phyloP scores from a whole-genome alignment of 2,329 filamentous ascomycete species.

The Aspergillus aculeatinus region DNA sequence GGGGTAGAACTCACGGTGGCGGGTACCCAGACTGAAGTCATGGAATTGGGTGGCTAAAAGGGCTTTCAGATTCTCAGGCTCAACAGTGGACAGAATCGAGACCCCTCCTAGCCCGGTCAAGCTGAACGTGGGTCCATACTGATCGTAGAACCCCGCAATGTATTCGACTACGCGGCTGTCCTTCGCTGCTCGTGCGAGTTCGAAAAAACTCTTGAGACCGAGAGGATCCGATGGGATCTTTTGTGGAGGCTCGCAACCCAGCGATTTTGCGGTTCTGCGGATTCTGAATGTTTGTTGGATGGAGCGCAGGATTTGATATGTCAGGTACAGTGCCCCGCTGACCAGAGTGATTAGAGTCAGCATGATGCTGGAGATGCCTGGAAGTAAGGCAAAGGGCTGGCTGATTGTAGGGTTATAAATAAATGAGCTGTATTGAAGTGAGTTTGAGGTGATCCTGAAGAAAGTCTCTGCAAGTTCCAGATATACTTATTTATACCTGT shows the following conservation, averaged over 20 bases:
- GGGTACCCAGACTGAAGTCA: slow-evolving; percentile 76
- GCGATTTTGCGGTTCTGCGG: slow-evolving; percentile 26
- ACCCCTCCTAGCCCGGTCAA: slow-evolving; percentile 21
- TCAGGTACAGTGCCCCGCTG: slow-evolving; percentile 19
- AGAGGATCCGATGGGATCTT: slow-evolving; percentile 16
- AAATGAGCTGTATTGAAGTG: too few species aligned
- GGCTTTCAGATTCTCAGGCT: slow-evolving; percentile 72
- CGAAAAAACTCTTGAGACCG: slow-evolving; percentile 28
- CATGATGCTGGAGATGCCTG: slow-evolving; percentile 17
- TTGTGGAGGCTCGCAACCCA: slow-evolving; percentile 25
- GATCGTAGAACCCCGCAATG: slow-evolving; percentile 24
- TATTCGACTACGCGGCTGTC: slow-evolving; percentile 34
- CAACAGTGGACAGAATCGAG: slow-evolving; percentile 30
- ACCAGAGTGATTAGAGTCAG: slow-evolving; percentile 21
- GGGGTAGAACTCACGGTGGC: slow-evolving; percentile 63
- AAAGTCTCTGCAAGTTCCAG: too few species aligned
- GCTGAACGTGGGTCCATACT: slow-evolving; percentile 27
- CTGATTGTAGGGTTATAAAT: too few species aligned
- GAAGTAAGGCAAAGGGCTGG: too few species aligned
- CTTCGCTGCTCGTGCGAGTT: slow-evolving; percentile 24
- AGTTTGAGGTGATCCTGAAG: too few species aligned
- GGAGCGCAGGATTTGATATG: slow-evolving; percentile 25
- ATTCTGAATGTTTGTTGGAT: slow-evolving; percentile 23
- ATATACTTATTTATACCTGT: not conserved
- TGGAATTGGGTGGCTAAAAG: slow-evolving; percentile 78